A percentile compares a stretch with the other conserved stretches of the same genome.
These are phyloP conservation scores for Penicillium aurantiogriseum DNA, from an alignment of 2,329 filamentous ascomycete species.

Conservation along the genomic window DNA sequence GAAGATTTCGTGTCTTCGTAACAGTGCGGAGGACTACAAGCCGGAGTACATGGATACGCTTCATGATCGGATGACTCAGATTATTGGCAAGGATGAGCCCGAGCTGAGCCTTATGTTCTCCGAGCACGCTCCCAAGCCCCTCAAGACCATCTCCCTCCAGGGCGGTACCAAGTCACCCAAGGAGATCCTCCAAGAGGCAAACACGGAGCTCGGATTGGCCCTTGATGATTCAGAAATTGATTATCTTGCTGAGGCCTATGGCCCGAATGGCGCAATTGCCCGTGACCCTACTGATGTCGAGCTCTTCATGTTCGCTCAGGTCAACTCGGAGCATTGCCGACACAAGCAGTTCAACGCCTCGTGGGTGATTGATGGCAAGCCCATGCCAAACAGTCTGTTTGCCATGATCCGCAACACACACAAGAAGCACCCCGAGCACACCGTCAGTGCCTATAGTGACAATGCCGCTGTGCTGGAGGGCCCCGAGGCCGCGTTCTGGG, in stretches of 20 bases:
- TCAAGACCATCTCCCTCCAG: slow-evolving; percentile 75
- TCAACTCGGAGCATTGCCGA: slow-evolving; percentile 92
- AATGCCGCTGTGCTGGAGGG: slow-evolving; percentile 92
- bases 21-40: slow-evolving; percentile 58
- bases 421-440: slow-evolving; percentile 69
- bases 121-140: slow-evolving; percentile 61
- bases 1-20: slow-evolving; percentile 62
- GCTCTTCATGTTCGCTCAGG: slow-evolving; percentile 98
- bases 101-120: slow-evolving; percentile 76
- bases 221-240: slow-evolving; percentile 87
- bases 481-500: slow-evolving; percentile 73
- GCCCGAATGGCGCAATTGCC: slow-evolving; percentile 57
- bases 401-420: slow-evolving; percentile 97
- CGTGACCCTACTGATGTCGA: slow-evolving; percentile 81
- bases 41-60: slow-evolving; percentile 64
- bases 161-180: slow-evolving; percentile 63
- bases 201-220: slow-evolving; percentile 77
- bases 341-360: slow-evolving; percentile 95
- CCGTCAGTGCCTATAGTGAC: slow-evolving; percentile 95
- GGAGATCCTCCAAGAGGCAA: slow-evolving; percentile 75
- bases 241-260: slow-evolving; percentile 85
- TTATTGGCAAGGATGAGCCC: slow-evolving; percentile 65
- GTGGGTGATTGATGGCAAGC: slow-evolving; percentile 88
- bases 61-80: slow-evolving; percentile 95
- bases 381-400: slow-evolving; percentile 79